phyloP scores from a whole-genome alignment of 1,284 basidiomycete species.

The Austroboletus niveus region DNA sequence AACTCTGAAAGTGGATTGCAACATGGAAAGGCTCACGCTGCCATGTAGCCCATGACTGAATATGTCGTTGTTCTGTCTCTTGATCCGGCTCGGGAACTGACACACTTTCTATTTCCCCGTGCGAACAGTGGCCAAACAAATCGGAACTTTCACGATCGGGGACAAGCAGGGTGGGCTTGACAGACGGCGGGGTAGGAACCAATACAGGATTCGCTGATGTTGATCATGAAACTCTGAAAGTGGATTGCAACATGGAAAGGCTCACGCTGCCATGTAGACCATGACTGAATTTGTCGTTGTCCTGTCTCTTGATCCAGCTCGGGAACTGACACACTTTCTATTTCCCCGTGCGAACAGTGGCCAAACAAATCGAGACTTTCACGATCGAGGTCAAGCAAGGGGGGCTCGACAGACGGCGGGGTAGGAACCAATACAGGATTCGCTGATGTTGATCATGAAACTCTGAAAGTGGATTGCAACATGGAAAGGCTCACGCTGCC shows the following conservation, averaged over 20 bases:
- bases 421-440: no score
- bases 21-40: conserved; percentile 48
- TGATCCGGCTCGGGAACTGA: conserved; percentile 32
- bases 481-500: no score
- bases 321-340: conserved; percentile 25
- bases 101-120: conserved; percentile 39
- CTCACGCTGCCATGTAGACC: conserved; percentile 68
- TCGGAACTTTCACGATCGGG: neutral
- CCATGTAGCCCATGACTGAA: conserved; percentile 59
- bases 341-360: conserved; percentile 36
- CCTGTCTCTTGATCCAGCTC: conserved; percentile 34
- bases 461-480: no score
- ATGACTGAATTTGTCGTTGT: conserved; percentile 44
- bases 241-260: conserved; percentile 30
- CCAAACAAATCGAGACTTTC: neutral
- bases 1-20: conserved; percentile 27
- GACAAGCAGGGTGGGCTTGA: neutral
- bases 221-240: conserved; percentile 1
- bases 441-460: no score
- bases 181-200: neutral
- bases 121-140: neutral
- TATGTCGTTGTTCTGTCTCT: conserved; percentile 37
- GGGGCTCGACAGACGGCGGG: no score
- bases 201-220: neutral
- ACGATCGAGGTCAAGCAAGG: neutral